Conservation (phyloP, 805 yeast species). For the fission yeast (Schizosaccharomyces pombe) region DNA sequence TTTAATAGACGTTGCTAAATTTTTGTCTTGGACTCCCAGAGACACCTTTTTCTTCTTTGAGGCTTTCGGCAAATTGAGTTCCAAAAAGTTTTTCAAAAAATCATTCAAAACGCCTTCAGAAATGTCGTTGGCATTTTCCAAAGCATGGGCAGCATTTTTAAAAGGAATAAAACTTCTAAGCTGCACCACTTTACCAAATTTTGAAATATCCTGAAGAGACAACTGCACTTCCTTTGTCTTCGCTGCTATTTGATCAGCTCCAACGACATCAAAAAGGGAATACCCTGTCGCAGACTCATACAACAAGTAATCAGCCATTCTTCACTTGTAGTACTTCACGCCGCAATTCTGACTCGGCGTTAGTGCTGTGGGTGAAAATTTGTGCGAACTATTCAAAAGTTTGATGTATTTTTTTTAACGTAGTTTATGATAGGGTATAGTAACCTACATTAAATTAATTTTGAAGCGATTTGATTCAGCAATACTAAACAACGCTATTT, state of each 20-base stretch:
- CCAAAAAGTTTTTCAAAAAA: conserved; percentile 68
- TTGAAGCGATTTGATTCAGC: too few relatives aligned
- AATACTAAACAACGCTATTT: too few relatives aligned
- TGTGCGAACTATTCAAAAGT: too few relatives aligned
- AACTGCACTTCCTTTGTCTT: conserved; percentile 84
- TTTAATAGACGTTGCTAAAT: conserved; percentile 89
- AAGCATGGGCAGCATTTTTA: conserved; percentile 87
- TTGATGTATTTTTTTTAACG: too few relatives aligned
- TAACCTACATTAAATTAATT: too few relatives aligned
- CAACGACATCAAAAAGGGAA: conserved; percentile 84
- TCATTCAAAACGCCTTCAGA: conserved; percentile 92
- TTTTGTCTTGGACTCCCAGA: conserved; percentile 81
- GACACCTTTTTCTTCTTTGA: conserved; percentile 37
- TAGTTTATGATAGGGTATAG: too few relatives aligned
- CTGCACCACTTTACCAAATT: conserved; percentile 79
- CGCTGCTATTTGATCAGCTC: conserved; percentile 84
- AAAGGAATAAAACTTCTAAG: conserved; percentile 91
- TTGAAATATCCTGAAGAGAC: conserved; percentile 61
- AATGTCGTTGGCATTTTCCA: conserved; percentile 92
- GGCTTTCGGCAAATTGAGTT: conserved; percentile 69
- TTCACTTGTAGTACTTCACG: not conserved
- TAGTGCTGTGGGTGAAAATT: not conserved
- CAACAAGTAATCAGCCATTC: conserved; percentile 37
- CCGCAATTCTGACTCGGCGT: not conserved
- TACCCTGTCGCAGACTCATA: conserved; percentile 98